Base-by-base conservation (phyloP, 257 asterid species). In the Osmanthus fragrans region DNA sequence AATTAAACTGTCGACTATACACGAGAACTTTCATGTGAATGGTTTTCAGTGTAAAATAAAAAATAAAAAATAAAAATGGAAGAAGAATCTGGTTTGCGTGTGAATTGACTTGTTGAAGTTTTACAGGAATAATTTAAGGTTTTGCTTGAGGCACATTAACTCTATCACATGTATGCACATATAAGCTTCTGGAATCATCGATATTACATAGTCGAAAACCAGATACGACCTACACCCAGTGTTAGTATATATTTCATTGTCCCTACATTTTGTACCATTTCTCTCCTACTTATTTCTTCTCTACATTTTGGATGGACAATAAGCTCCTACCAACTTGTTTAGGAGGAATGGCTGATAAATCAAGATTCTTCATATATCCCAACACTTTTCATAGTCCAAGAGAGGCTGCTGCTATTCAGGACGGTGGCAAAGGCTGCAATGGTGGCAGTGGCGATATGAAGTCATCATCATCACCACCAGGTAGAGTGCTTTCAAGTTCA, bases 191-290 rank as follows among this genome's bases (percentile, higher is more conserved):
- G 19, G 10, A 54, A 45, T 51, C 63, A n/a, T 54, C 27, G 0
- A 19, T 2, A 19, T 8, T 54, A 16, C 11, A 10, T 54, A 1
- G 64, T n/a, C 27, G 1, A 54, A 54, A 54, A 5, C 4, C 6
- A 5, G 25, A 54, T 54, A 2, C 0, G 4, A 54, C 19, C 64
- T 54, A 21, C 72, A 13, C 51, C n/a, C 71, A 9, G 71, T 34
- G 64, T 49, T 58, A 58, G 30, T 23, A 89, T 80, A 60, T 10
- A 82, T 79, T 78, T 78, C 69, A 56, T 69, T 67, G 68, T 19
- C 9, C 37, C 77, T 73, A 64, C 76, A 80, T 56, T 82, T 76
- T 82, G 73, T 71, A 30, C 76, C 85, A 86, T 82, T 84, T 80
- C 80, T 76, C 51, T 77, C 72, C 15, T 40, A 39, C 45, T 79